A percentile compares a stretch with the other conserved stretches of the same genome.
Evolutionary conservation across 2,329 filamentous ascomycete genomes (phyloP).

Genomic region (Ophiocordyceps camponoti-leonardi): DNA sequence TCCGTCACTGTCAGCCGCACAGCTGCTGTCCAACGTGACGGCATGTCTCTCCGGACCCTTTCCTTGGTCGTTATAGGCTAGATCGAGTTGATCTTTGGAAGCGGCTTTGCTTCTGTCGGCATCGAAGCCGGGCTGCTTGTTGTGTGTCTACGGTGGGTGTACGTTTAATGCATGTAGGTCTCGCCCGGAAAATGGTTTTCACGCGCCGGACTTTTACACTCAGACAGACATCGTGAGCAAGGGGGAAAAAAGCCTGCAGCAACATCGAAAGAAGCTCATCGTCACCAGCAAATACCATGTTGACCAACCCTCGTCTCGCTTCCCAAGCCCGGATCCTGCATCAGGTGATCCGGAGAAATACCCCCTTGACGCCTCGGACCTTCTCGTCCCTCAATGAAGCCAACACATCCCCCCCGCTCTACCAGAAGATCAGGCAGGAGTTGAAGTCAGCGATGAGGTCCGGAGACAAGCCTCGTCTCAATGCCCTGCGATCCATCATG

Average conservation of each 20-base stretch:
- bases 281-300: background rate
- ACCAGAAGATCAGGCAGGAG: conserved; percentile 38
- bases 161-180: too few species aligned
- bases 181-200: background rate
- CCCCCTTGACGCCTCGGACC: background rate
- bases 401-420: conserved; percentile 24
- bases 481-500: conserved; percentile 51
- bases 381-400: background rate
- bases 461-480: conserved; percentile 46
- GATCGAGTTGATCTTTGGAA: too few species aligned
- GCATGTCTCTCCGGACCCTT: too few species aligned
- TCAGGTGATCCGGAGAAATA: background rate
- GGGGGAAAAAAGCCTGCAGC: too few species aligned
- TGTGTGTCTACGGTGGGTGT: too few species aligned
- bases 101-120: too few species aligned
- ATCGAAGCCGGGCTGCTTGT: too few species aligned
- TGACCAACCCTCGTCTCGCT: background rate
- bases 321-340: background rate
- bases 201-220: background rate
- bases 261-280: too few species aligned
- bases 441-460: conserved; percentile 49
- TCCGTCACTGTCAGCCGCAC: too few species aligned
- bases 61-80: too few species aligned
- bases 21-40: too few species aligned
- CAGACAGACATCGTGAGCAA: background rate